These are phyloP conservation scores for Irpex sp. DNA, from an alignment of 1,284 basidiomycete genomes.

Conservation along the genomic window DNA sequence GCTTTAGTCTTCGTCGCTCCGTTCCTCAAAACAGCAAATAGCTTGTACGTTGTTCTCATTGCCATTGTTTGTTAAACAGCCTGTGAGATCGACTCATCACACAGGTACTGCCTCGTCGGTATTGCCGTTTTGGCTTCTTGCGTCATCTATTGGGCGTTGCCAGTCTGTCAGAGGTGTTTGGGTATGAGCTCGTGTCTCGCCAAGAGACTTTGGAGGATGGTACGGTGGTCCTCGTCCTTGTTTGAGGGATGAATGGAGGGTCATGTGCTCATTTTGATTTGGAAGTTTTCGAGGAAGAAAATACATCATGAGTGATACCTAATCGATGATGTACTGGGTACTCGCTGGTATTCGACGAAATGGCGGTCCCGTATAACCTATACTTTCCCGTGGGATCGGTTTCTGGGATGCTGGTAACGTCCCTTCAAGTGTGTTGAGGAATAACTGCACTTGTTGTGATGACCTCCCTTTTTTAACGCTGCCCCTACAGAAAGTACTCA, in stretches of 20 bases:
- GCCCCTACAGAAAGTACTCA: too few species aligned
- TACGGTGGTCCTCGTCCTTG: slow-evolving; percentile 44
- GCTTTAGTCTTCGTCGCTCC: too few species aligned
- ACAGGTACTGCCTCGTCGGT: slow-evolving; percentile 20
- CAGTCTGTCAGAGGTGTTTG: slow-evolving; percentile 43
- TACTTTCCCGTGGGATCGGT: too few species aligned
- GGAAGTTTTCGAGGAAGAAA: not conserved
- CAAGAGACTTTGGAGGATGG: slow-evolving; percentile 50
- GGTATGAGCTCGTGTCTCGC: slow-evolving; percentile 42
- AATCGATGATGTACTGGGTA: not conserved
- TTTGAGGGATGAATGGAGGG: not conserved
- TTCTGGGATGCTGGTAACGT: too few species aligned
- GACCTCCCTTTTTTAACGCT: too few species aligned
- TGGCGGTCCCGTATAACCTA: too few species aligned
- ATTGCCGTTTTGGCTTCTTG: slow-evolving; percentile 41
- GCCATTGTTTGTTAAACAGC: too few species aligned
- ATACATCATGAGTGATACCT: not conserved
- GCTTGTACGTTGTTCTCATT: slow-evolving; percentile 21
- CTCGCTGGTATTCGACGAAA: not conserved
- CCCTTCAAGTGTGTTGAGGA: too few species aligned
- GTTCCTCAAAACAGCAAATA: slow-evolving; percentile 16
- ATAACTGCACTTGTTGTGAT: too few species aligned
- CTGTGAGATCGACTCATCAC: too few species aligned
- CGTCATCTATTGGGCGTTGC: slow-evolving; percentile 50
- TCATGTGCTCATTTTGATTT: not conserved